Conservation (phyloP, 2,329 filamentous ascomycete species). For the Colletotrichum sp. region DNA sequence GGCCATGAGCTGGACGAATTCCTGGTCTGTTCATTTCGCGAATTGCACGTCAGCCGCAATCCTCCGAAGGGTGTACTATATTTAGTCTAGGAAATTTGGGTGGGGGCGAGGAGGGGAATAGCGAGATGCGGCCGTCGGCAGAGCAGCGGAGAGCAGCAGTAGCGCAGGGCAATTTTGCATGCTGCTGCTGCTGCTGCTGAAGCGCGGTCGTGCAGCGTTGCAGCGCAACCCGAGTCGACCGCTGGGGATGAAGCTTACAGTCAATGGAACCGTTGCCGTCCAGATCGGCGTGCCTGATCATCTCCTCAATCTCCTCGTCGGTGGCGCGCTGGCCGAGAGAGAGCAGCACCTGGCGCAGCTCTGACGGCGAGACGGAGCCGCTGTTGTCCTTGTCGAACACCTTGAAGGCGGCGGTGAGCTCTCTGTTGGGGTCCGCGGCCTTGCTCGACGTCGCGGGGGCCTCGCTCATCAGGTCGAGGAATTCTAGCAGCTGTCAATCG, state of each 20-base stretch:
- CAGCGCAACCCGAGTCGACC: neutral
- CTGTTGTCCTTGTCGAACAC: constrained; percentile 25
- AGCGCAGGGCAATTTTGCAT: neutral
- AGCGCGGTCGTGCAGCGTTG: neutral
- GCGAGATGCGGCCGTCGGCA: neutral
- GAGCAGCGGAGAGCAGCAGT: neutral
- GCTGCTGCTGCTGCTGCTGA: neutral
- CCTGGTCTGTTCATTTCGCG: constrained; percentile 16
- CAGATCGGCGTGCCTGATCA: constrained; percentile 22
- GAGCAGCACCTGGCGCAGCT: constrained; percentile 23
- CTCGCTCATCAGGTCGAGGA: constrained; percentile 23
- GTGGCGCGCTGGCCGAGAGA: constrained; percentile 23
- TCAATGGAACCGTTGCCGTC: constrained; percentile 24
- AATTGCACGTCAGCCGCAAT: constrained; percentile 4
- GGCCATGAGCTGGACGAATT: constrained; percentile 24
- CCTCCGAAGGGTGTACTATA: neutral
- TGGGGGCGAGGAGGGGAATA: neutral
- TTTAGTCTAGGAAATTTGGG: neutral
- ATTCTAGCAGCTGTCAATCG: neutral
- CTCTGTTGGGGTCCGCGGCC: constrained; percentile 16
- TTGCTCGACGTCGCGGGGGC: constrained; percentile 19
- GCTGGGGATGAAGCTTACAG: constrained; percentile 1
- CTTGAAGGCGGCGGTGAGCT: constrained; percentile 23
- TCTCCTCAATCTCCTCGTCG: constrained; percentile 25
- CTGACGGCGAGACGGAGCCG: constrained; percentile 22